A percentile compares a stretch with the other conserved stretches of the same genome.
Conservation (phyloP, 768 basidiomycete species). For the Macrolepiota albuminosa region DNA sequence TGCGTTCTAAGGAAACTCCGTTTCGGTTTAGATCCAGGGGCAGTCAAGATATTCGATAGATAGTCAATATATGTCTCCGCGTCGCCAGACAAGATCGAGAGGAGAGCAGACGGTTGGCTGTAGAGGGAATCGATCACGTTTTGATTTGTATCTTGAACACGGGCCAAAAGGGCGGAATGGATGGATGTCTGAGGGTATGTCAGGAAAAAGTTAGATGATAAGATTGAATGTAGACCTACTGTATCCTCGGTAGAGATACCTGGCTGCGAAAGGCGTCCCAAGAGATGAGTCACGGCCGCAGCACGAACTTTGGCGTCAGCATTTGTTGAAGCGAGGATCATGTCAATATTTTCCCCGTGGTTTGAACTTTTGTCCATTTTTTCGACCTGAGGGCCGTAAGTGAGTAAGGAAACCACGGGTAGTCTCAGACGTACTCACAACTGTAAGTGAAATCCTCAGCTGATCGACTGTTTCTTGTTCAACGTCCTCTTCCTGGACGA, state of each 20-base stretch:
- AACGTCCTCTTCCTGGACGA: conserved; percentile 30
- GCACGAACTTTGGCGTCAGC: conserved; percentile 58
- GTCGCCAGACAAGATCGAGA: conserved; percentile 40
- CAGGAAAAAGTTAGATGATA: conserved; percentile 2
- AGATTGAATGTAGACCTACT: conserved; percentile 26
- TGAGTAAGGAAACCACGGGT: not conserved
- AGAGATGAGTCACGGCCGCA: conserved; percentile 53
- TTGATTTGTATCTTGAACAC: conserved; percentile 60
- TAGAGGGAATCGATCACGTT: conserved; percentile 69
- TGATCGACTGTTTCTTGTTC: conserved; percentile 44
- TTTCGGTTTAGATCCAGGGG: conserved; percentile 39
- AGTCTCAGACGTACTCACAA: conserved; percentile 31
- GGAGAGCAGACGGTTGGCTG: conserved; percentile 38
- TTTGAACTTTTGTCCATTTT: conserved; percentile 1
- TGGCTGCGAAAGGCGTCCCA: conserved; percentile 31
- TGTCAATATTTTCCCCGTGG: conserved; percentile 26
- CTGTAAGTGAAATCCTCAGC: conserved; percentile 53
- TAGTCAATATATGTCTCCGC: conserved; percentile 40
- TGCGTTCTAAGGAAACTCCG: conserved; percentile 52
- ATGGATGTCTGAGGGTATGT: conserved; percentile 42
- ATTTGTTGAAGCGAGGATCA: conserved; percentile 53
- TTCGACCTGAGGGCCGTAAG: conserved; percentile 1
- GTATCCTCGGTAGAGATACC: conserved; percentile 32
- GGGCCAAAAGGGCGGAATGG: conserved; percentile 59
- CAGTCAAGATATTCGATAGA: conserved; percentile 32